Base-by-base conservation (phyloP, 768 basidiomycete genomes). In the Phylloporus arenicola region DNA sequence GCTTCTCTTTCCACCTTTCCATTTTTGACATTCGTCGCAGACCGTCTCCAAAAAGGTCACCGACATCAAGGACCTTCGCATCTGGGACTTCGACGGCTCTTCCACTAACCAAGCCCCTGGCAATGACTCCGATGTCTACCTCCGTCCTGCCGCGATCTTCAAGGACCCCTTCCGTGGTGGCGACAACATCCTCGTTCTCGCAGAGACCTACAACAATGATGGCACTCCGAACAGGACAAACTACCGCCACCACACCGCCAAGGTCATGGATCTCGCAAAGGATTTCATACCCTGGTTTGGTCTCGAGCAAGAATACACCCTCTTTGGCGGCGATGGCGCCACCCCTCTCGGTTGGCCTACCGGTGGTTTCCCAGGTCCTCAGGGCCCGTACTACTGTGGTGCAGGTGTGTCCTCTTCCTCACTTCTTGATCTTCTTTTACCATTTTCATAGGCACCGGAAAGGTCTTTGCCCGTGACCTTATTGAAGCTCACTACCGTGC, bases 321-420 rank as follows among this genome's bases (percentile, higher is more conserved):
- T 99, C 59, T 88, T 99, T 62, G 93, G 92, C 66, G 79, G 77
- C 57, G 96, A 98, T 69, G 93, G 86, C 59, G 76, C 10, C 34
- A 63, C 79, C 54, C 95, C 95, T 41, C 88, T 77, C 71, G 92
- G 92, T 48, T 98, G 96, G 96, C 96, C 96, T 64, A 93, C 93
- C 74, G 93, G 92, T 62, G 96, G 96, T 73, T 99, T 97, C 86
- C 96, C 96, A 55, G 96, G 89, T 65, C 94, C 96, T 55, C 96
- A 99, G 71, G 96, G 96, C 54, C 96, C 96, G 45, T 97, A 99
- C 74, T 99, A 99, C 76, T 99, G 96, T 65, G 96, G 95, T 76
- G 94, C 94, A 70, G 95, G 95, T 88, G 65, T 55, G 17, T 52
- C 16, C 17, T 50, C 27, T 17, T 16, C 1, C 39, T 0, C 10